Evolutionary conservation across 257 asterid species (phyloP).

Genomic region (Gentiana macrophylla): DNA sequence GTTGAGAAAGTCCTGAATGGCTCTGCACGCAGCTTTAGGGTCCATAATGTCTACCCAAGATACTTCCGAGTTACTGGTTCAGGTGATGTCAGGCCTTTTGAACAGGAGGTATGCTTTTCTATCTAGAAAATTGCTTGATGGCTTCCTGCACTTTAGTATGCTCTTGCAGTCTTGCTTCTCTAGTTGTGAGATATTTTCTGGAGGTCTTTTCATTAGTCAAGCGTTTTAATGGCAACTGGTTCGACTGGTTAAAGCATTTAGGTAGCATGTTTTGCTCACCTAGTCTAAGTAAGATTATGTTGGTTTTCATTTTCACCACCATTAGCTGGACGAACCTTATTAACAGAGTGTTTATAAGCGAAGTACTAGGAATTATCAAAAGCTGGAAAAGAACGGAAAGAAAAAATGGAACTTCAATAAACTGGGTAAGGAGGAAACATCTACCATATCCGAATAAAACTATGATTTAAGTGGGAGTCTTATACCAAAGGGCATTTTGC

Average conservation of each 20-base stretch:
- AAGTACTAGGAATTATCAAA: no score
- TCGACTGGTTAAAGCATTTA: background rate
- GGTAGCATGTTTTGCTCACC: no score
- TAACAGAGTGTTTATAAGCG: no score
- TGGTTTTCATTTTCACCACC: no score
- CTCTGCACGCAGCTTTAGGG: slow-evolving; percentile 56
- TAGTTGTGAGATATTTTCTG: background rate
- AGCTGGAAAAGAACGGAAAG: no score
- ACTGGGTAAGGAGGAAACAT: no score
- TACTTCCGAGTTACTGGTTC: slow-evolving; percentile 93
- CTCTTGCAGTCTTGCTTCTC: background rate
- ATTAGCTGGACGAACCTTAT: no score
- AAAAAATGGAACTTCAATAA: no score
- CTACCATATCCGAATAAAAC: no score
- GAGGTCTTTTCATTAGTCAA: background rate
- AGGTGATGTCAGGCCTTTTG: slow-evolving; percentile 84
- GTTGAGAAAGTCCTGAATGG: slow-evolving; percentile 79
- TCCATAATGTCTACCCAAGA: slow-evolving; percentile 63
- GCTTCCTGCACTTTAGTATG: background rate
- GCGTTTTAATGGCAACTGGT: background rate
- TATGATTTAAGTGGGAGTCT: no score
- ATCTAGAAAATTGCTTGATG: background rate
- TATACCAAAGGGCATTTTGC: no score
- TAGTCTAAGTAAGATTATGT: no score
- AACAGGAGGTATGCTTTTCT: slow-evolving; percentile 54